Conservation (phyloP, 768 basidiomycete species). For the Clitopilus passeckerianus region DNA sequence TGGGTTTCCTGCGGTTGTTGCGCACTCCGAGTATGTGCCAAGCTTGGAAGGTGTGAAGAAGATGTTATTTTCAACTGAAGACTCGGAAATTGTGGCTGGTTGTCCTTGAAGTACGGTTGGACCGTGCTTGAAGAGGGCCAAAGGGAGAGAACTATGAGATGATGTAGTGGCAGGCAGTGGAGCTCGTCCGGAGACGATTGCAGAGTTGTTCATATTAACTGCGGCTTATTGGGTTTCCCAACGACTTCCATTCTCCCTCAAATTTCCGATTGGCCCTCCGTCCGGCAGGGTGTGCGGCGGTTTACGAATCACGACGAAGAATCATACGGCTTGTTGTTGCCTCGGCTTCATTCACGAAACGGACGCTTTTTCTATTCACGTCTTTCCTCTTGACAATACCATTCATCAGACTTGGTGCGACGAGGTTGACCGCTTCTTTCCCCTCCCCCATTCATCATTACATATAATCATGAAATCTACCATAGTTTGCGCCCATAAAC, state of each 20-base stretch:
- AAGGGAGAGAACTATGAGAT: conserved; percentile 1
- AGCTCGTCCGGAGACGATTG: background rate
- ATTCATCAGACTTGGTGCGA: background rate
- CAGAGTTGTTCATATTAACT: background rate
- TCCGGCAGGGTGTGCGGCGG: conserved; percentile 14
- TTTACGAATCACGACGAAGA: conserved; percentile 19
- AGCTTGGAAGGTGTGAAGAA: conserved; percentile 14
- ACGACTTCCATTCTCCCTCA: background rate
- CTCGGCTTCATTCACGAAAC: conserved; percentile 40
- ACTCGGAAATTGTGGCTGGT: background rate
- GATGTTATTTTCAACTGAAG: conserved; percentile 2
- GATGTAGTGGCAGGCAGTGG: background rate
- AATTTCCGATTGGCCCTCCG: background rate
- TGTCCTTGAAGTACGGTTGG: background rate
- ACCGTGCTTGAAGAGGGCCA: conserved; percentile 1
- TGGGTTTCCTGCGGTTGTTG: conserved; percentile 23
- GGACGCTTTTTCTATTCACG: conserved; percentile 76
- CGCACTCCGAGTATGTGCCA: conserved; percentile 41
- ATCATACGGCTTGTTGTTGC: conserved; percentile 21
- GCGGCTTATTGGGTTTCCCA: background rate
- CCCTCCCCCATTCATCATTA: conserved; percentile 9
- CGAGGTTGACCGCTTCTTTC: conserved; percentile 15
- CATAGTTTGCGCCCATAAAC: conserved; percentile 26
- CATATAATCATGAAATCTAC: conserved; percentile 12
- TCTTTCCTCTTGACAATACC: conserved; percentile 12